These are phyloP conservation scores for Rugosomyces carneus DNA, from an alignment of 1,284 basidiomycete species.

Conservation along the genomic window DNA sequence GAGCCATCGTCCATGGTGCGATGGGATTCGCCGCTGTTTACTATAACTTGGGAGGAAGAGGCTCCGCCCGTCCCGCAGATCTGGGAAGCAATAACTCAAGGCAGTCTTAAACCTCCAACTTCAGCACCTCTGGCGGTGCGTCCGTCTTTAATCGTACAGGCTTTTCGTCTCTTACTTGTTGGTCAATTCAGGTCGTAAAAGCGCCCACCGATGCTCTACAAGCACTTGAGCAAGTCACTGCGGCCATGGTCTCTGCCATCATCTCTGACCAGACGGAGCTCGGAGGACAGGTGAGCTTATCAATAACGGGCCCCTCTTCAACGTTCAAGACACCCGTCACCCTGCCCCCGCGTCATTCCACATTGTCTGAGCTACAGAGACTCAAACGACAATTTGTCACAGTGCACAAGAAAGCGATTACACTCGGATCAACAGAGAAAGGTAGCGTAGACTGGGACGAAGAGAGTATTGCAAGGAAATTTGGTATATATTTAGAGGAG, in stretches of 20 bases:
- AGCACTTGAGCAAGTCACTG: constrained; percentile 68
- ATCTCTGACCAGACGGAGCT: constrained; percentile 50
- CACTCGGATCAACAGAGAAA: constrained; percentile 75
- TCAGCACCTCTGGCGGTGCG: constrained; percentile 77
- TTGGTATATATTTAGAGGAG: constrained; percentile 77
- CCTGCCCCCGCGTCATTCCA: constrained; percentile 65
- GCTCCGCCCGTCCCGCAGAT: constrained; percentile 68
- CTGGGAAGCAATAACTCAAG: constrained; percentile 78
- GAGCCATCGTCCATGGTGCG: constrained; percentile 96
- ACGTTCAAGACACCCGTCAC: constrained; percentile 36
- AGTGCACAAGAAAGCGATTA: constrained; percentile 84
- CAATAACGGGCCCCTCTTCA: constrained; percentile 29
- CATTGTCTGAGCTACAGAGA: constrained; percentile 80
- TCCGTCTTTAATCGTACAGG: constrained; percentile 9
- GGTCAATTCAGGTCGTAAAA: constrained; percentile 51
- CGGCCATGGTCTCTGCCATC: constrained; percentile 62
- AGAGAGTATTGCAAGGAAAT: constrained; percentile 65
- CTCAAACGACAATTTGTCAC: constrained; percentile 85
- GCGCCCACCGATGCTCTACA: constrained; percentile 81
- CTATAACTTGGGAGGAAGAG: constrained; percentile 71
- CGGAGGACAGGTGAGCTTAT: constrained; percentile 52
- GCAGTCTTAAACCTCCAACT: constrained; percentile 81
- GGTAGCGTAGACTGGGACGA: constrained; percentile 75
- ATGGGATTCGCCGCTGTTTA: constrained; percentile 95
- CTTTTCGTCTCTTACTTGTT: not conserved